Conservation (phyloP, 2,329 filamentous ascomycete genomes). For the Ophiostoma ulmi region DNA sequence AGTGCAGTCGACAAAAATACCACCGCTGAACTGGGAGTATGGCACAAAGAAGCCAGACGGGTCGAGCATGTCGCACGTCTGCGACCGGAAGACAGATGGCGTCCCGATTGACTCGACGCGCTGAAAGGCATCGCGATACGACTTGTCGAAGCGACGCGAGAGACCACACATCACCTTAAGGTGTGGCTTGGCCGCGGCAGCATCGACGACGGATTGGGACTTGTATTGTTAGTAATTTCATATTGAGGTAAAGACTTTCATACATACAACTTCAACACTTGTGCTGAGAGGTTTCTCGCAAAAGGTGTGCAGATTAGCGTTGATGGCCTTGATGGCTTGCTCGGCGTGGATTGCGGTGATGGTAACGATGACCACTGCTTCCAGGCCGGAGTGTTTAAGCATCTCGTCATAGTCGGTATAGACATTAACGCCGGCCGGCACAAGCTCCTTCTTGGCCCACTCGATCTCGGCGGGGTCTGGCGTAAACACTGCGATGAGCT, state of each 20-base stretch:
- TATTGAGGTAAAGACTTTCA: too few relatives aligned
- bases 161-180: background rate
- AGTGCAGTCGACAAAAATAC: slow-evolving; percentile 1
- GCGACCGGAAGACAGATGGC: background rate
- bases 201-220: background rate
- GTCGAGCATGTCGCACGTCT: background rate
- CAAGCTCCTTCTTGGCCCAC: background rate
- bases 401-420: background rate
- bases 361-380: background rate
- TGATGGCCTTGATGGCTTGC: background rate
- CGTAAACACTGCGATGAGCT: background rate
- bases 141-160: background rate
- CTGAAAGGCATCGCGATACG: background rate
- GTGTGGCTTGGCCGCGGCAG: background rate
- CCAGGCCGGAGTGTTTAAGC: background rate
- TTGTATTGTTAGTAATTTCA: background rate
- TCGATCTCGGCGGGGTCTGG: background rate
- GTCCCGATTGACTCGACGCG: background rate
- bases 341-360: background rate
- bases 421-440: background rate
- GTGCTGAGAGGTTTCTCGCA: background rate
- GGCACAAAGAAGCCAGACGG: background rate
- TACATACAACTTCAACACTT: background rate
- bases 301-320: background rate
- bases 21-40: slow-evolving; percentile 1